A percentile compares a stretch with the other conserved stretches of the same genome.
These are phyloP conservation scores for Tarenaya hassleriana DNA, from an alignment of 345 rosid genomes.

Conservation along the genomic window DNA sequence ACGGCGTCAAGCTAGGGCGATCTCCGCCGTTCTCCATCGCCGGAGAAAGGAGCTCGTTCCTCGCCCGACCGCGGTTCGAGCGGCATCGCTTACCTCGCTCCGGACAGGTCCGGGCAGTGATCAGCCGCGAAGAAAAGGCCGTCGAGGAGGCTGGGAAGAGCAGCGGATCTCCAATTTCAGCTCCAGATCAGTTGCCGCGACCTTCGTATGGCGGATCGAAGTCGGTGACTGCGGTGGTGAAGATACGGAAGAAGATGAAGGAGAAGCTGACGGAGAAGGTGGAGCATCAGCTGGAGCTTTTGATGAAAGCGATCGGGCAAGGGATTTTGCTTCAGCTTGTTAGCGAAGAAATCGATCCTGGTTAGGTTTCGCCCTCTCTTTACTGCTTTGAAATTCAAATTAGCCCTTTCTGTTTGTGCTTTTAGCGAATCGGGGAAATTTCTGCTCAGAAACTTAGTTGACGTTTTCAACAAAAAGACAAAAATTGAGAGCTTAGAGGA, in stretches of 20 bases:
- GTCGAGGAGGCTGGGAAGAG: conserved; percentile 32
- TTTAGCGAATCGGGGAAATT: background rate
- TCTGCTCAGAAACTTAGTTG: background rate
- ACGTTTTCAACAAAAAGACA: conserved; percentile 17
- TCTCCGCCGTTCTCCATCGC: conserved; percentile 22
- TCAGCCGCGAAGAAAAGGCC: conserved; percentile 55
- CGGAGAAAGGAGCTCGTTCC: background rate
- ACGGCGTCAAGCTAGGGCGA: conserved; percentile 30
- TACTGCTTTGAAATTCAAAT: background rate
- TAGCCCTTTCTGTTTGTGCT: background rate
- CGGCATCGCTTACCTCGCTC: conserved; percentile 6
- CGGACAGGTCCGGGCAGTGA: conserved; percentile 41
- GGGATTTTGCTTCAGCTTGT: conserved; percentile 77
- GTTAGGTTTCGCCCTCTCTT: conserved; percentile 27
- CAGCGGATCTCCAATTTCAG: conserved; percentile 17
- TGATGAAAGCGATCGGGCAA: conserved; percentile 68
- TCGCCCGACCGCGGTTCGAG: conserved; percentile 9
- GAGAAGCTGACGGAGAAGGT: conserved; percentile 66
- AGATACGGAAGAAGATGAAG: conserved; percentile 69
- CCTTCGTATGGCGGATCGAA: conserved; percentile 31
- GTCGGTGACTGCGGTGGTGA: conserved; percentile 53
- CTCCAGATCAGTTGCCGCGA: conserved; percentile 24
- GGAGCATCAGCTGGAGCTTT: conserved; percentile 59
- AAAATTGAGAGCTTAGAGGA: background rate
- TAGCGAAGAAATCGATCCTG: conserved; percentile 80